These are phyloP conservation scores for Cladophialophora exuberans DNA, from an alignment of 2,329 filamentous ascomycete genomes.

Conservation along the genomic window DNA sequence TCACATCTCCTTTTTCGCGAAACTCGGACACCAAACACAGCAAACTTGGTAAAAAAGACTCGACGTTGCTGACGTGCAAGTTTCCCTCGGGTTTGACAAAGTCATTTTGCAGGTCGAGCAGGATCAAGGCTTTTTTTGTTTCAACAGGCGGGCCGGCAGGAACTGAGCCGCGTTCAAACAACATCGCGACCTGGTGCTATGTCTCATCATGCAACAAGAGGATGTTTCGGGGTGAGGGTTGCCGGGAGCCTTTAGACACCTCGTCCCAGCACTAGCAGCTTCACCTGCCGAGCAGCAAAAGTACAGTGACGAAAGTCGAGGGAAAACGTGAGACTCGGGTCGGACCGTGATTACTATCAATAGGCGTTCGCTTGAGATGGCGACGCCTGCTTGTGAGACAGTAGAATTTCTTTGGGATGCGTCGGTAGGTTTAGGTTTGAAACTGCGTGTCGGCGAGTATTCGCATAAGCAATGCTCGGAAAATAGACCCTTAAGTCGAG, in stretches of 20 bases:
- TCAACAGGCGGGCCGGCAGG: slow-evolving; percentile 52
- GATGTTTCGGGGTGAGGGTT: background rate
- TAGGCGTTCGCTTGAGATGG: background rate
- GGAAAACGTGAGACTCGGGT: slow-evolving; percentile 1
- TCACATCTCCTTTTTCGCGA: slow-evolving; percentile 70
- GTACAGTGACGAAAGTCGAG: background rate
- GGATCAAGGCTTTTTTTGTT: slow-evolving; percentile 71
- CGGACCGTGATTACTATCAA: slow-evolving; percentile 12
- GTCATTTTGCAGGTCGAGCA: slow-evolving; percentile 89
- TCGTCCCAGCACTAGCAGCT: background rate
- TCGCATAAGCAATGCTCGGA: too few species aligned
- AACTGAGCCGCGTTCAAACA: slow-evolving; percentile 30
- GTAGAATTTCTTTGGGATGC: background rate
- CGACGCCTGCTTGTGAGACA: background rate
- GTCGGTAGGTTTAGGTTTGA: too few species aligned
- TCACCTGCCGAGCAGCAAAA: background rate
- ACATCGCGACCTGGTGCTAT: slow-evolving; percentile 19
- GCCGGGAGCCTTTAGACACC: background rate
- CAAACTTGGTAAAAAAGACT: slow-evolving; percentile 69
- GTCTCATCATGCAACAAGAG: slow-evolving; percentile 17
- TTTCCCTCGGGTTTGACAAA: slow-evolving; percentile 72
- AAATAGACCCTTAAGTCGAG: too few species aligned
- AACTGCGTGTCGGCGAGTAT: too few species aligned
- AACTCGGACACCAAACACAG: slow-evolving; percentile 71
- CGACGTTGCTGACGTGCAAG: slow-evolving; percentile 65